Base-by-base conservation (phyloP, 1,139 yeast species). In the Geotrichum klebahnii region DNA sequence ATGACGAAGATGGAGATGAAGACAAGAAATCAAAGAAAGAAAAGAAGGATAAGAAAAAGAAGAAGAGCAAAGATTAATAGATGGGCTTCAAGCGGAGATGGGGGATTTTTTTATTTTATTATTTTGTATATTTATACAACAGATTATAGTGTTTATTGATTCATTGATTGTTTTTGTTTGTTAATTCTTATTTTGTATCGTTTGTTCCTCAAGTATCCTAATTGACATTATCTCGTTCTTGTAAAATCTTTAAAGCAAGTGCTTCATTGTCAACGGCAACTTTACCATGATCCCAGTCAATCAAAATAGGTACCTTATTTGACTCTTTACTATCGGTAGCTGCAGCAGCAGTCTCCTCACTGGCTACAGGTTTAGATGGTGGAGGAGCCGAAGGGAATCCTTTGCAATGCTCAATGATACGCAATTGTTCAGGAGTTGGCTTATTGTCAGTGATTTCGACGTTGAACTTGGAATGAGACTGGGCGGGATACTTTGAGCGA, bases 211-310 rank as follows among this genome's bases (percentile, higher is more conserved):
- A n/a, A n/a, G n/a, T n/a, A n/a, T n/a, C n/a, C n/a, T n/a, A n/a
- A n/a, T n/a, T n/a, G n/a, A n/a, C n/a, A n/a, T n/a, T n/a, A n/a
- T n/a, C n/a, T n/a, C n/a, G n/a, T n/a, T 67, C 62, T 5, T 60
- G 57, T 23, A 69, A 53, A 14, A 68, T 66, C 31, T 66, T 59
- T 39, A 68, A 60, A 5, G 71, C 64, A 39, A 76, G 64, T 23
- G 71, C 71, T 17, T 70, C 71, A 56, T 67, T 63, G 50, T 66
- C 58, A 28, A 69, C 62, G 53, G 75, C 60, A 46, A 67, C 58
- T 61, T 67, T 60, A 50, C 74, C 66, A 34, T 60, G 53, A 55
- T 63, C 62, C 68, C 69, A 62, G 50, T 66, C 65, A n/a, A 67
- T 67, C 31, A 69, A 56, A n/a, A 69, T 61, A 1, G 72, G 72